Evolutionary conservation across 805 yeast species (phyloP).

Genomic region (Lipomyces orientalis): DNA sequence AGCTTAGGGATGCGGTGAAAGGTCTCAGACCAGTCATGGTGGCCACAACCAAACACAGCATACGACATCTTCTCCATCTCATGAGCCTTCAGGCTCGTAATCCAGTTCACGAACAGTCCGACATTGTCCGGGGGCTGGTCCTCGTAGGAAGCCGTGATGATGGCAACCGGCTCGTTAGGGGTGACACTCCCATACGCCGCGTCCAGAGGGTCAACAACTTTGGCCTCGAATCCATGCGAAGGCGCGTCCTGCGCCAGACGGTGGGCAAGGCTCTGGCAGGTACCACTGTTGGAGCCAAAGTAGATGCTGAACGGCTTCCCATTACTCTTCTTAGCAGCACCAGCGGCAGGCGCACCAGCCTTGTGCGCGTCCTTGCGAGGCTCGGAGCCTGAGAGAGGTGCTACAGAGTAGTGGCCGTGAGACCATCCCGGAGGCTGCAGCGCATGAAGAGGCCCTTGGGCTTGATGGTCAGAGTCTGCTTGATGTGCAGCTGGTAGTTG

Average conservation of each 20-base stretch:
- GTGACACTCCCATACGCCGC: constrained; percentile 70
- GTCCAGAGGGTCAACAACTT: constrained; percentile 86
- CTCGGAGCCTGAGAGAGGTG: constrained; percentile 9
- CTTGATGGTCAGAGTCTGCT: constrained; percentile 7
- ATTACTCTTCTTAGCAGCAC: constrained; percentile 3
- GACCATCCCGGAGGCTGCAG: constrained; percentile 9
- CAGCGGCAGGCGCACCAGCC: constrained; percentile 8
- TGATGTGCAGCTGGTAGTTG: constrained; percentile 9
- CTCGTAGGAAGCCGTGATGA: constrained; percentile 94
- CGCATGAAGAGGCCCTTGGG: constrained; percentile 7
- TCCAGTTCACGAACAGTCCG: constrained; percentile 71
- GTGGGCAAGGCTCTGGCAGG: constrained; percentile 94
- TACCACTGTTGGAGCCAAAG: constrained; percentile 97
- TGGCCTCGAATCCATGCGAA: constrained; percentile 74
- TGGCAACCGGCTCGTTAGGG: constrained; percentile 68
- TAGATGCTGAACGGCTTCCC: constrained; percentile 66
- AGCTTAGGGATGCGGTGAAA: constrained; percentile 79
- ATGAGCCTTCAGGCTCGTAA: constrained; percentile 40
- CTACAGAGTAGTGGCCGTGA: constrained; percentile 5
- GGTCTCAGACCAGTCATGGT: constrained; percentile 82
- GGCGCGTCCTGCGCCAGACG: constrained; percentile 86
- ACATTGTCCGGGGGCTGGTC: constrained; percentile 98
- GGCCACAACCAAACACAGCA: constrained; percentile 89
- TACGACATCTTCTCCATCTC: constrained; percentile 59
- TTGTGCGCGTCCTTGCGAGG: constrained; percentile 7